Conservation (phyloP, 148 eudicot species). For the Linanthus parryae region DNA sequence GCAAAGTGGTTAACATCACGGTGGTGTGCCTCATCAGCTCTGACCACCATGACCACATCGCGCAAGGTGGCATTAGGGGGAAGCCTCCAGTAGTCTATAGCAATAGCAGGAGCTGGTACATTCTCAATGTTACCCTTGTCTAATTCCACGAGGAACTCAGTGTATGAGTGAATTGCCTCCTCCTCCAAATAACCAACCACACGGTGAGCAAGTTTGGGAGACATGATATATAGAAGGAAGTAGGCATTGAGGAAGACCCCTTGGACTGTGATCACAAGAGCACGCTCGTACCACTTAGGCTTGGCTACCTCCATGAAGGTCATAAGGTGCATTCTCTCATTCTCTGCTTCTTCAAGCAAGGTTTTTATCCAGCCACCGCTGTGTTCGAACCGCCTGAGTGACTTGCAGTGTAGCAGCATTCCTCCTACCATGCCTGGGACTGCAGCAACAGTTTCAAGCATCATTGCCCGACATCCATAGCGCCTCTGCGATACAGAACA, state of each 20-base stretch:
- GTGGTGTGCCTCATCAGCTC: slow-evolving; percentile 44
- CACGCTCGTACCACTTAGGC: slow-evolving; percentile 33
- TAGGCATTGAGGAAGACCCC: slow-evolving; percentile 38
- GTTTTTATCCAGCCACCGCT: slow-evolving; percentile 44
- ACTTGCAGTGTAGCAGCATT: slow-evolving; percentile 36
- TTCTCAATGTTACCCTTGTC: slow-evolving; percentile 27
- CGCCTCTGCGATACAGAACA: slow-evolving; percentile 16
- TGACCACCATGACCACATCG: slow-evolving; percentile 28
- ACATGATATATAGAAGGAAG: slow-evolving; percentile 19
- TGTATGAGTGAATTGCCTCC: slow-evolving; percentile 35
- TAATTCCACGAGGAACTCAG: slow-evolving; percentile 27
- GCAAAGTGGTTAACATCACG: slow-evolving; percentile 42
- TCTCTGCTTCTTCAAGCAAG: slow-evolving; percentile 37
- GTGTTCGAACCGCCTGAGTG: slow-evolving; percentile 31
- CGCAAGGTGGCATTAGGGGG: slow-evolving; percentile 19
- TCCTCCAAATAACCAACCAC: slow-evolving; percentile 34
- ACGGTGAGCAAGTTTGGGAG: slow-evolving; percentile 35
- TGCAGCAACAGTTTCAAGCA: slow-evolving; percentile 38
- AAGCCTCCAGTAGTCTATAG: slow-evolving; percentile 35
- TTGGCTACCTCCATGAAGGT: slow-evolving; percentile 28
- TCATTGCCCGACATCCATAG: slow-evolving; percentile 28
- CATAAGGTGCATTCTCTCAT: slow-evolving; percentile 43
- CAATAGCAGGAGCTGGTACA: slow-evolving; percentile 37
- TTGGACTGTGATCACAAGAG: slow-evolving; percentile 30
- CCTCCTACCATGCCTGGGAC: slow-evolving; percentile 86